Evolutionary conservation across 2,329 filamentous ascomycete species (phyloP).

Genomic region (Coniochaeta ligniaria): DNA sequence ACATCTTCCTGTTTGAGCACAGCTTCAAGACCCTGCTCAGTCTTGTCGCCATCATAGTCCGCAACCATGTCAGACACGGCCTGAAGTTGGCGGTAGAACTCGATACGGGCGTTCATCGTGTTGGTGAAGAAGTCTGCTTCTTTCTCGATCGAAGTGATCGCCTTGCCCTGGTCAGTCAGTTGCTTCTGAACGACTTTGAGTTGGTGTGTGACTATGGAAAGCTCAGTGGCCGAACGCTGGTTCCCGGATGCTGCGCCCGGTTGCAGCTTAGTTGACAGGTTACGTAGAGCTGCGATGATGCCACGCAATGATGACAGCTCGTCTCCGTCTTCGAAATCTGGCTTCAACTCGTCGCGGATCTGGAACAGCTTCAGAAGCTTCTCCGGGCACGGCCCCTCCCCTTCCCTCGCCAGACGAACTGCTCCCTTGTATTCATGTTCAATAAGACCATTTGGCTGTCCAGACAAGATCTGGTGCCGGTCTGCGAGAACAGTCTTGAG

Average conservation of each 20-base stretch:
- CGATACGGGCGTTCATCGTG: constrained; percentile 77
- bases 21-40: constrained; percentile 41
- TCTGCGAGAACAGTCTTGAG: constrained; percentile 72
- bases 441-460: constrained; percentile 67
- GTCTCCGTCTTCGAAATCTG: constrained; percentile 17
- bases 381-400: constrained; percentile 65
- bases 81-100: constrained; percentile 88
- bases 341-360: constrained; percentile 39
- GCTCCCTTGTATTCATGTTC: constrained; percentile 64
- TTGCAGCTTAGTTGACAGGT: constrained; percentile 51
- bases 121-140: constrained; percentile 71
- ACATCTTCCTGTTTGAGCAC: constrained; percentile 38
- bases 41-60: constrained; percentile 58
- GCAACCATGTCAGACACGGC: constrained; percentile 82
- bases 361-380: constrained; percentile 45
- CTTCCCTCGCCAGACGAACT: constrained; percentile 50
- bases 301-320: constrained; percentile 55
- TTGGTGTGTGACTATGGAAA: constrained; percentile 55
- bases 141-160: constrained; percentile 43
- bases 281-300: constrained; percentile 62
- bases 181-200: constrained; percentile 52
- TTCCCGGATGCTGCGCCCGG: constrained; percentile 47
- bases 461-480: constrained; percentile 68
- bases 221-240: constrained; percentile 53
- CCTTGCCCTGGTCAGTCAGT: constrained; percentile 44